Conservation (phyloP, 1,284 basidiomycete genomes). For the Kwoniella shivajii region DNA sequence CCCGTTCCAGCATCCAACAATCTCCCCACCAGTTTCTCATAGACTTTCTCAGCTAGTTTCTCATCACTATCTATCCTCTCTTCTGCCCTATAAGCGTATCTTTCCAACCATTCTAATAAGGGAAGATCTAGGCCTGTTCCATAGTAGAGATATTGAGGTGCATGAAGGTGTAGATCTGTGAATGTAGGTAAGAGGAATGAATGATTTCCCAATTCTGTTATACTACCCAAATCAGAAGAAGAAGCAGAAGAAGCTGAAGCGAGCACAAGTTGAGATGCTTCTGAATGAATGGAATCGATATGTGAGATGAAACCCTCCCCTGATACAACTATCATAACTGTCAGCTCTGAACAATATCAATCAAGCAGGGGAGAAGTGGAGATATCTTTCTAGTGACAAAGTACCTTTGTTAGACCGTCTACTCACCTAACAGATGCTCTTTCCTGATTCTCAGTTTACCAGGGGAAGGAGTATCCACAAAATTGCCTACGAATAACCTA, state of each 20-base stretch:
- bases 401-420: slow-evolving; percentile 1
- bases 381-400: neutral
- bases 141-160: slow-evolving; percentile 81
- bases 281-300: slow-evolving; percentile 55
- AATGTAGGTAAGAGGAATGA: slow-evolving; percentile 75
- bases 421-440: slow-evolving; percentile 65
- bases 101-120: slow-evolving; percentile 77
- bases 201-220: slow-evolving; percentile 57
- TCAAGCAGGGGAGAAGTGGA: no score
- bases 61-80: slow-evolving; percentile 68
- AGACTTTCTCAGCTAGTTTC: slow-evolving; percentile 65
- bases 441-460: slow-evolving; percentile 61
- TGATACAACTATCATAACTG: slow-evolving; percentile 58
- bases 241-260: neutral
- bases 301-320: slow-evolving; percentile 62
- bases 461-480: slow-evolving; percentile 62
- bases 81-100: slow-evolving; percentile 76
- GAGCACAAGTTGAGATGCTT: slow-evolving; percentile 45
- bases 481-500: slow-evolving; percentile 57
- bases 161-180: slow-evolving; percentile 78
- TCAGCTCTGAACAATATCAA: neutral
- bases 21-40: slow-evolving; percentile 64
- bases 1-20: slow-evolving; percentile 73
- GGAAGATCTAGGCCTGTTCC: slow-evolving; percentile 80
- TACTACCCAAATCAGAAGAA: no score